Percentiles rank a stretch among this genome's conserved stretches.
These are phyloP conservation scores for Aureobasidium musti DNA, from an alignment of 2,329 filamentous ascomycete species.

Conservation along the genomic window DNA sequence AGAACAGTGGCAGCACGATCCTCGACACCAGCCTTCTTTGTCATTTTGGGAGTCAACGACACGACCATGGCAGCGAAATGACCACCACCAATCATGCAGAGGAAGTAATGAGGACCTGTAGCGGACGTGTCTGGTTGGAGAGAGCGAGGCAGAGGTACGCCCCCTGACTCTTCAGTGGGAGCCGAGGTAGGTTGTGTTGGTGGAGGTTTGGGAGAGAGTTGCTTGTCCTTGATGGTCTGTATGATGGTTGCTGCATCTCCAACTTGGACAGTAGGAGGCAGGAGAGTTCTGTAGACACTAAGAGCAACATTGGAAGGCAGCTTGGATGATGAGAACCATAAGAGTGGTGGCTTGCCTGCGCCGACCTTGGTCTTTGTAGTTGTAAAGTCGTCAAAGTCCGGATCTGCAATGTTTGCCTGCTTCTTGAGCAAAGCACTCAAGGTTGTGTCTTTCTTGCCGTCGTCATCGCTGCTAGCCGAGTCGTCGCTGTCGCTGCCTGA, in stretches of 20 bases:
- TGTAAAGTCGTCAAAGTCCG: conserved; percentile 50
- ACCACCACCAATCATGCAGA: conserved; percentile 98
- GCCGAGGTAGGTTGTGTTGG: conserved; percentile 46
- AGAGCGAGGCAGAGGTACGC: conserved; percentile 54
- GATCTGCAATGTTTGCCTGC: conserved; percentile 71
- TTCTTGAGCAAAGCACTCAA: conserved; percentile 77
- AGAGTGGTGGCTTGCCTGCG: conserved; percentile 68
- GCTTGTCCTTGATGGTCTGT: conserved; percentile 72
- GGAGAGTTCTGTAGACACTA: conserved; percentile 81
- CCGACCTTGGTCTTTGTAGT: conserved; percentile 53
- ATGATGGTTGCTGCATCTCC: conserved; percentile 60
- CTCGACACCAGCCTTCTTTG: conserved; percentile 70
- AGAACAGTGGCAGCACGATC: conserved; percentile 85
- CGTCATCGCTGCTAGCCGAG: conserved; percentile 66
- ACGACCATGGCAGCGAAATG: conserved; percentile 98
- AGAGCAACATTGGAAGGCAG: conserved; percentile 78
- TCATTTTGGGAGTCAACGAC: conserved; percentile 76
- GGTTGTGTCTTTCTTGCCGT: conserved; percentile 64
- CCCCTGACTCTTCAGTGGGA: conserved; percentile 55
- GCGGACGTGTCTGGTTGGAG: conserved; percentile 53
- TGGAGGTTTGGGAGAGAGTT: conserved; percentile 65
- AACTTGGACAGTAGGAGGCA: conserved; percentile 71
- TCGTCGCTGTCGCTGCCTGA: conserved; percentile 76
- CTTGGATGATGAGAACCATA: conserved; percentile 80
- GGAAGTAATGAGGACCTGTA: conserved; percentile 81